phyloP scores from a whole-genome alignment of 2,329 filamentous ascomycete genomes.

The Ophiostoma pallidulum region DNA sequence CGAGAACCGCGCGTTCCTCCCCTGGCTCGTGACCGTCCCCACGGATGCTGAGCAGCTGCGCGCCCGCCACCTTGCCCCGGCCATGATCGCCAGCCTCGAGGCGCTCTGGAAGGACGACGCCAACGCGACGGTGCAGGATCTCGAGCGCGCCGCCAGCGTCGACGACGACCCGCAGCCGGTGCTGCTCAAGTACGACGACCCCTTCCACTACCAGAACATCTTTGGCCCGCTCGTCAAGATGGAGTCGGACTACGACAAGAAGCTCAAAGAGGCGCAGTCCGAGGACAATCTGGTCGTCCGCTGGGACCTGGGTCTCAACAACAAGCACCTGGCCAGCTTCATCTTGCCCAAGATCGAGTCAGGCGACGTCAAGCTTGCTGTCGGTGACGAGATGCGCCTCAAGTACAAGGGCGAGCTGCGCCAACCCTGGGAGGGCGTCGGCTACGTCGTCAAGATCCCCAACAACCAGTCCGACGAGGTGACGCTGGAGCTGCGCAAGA shows the following conservation, averaged over 20 bases:
- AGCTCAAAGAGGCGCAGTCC: slow-evolving; percentile 95
- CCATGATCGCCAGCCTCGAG: slow-evolving; percentile 91
- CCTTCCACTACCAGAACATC: slow-evolving; percentile 97
- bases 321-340: slow-evolving; percentile 93
- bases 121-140: slow-evolving; percentile 74
- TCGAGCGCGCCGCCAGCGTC: slow-evolving; percentile 83
- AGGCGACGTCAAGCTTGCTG: slow-evolving; percentile 93
- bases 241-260: slow-evolving; percentile 97
- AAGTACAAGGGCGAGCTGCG: slow-evolving; percentile 93
- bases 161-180: slow-evolving; percentile 95
- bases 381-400: slow-evolving; percentile 96
- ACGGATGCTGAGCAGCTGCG: slow-evolving; percentile 93
- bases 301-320: slow-evolving; percentile 93
- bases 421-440: slow-evolving; percentile 90
- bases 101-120: slow-evolving; percentile 98
- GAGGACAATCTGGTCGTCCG: slow-evolving; percentile 91
- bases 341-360: slow-evolving; percentile 94
- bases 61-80: slow-evolving; percentile 82
- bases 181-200: slow-evolving; percentile 87
- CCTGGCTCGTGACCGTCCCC: slow-evolving; percentile 84
- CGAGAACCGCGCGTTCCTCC: slow-evolving; percentile 87
- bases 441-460: slow-evolving; percentile 98
- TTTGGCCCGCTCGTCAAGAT: slow-evolving; percentile 98
- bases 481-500: slow-evolving; percentile 85
- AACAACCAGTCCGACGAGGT: slow-evolving; percentile 99